phyloP scores from a whole-genome alignment of 441 rosid genomes.

The Corymbia calophylla region DNA sequence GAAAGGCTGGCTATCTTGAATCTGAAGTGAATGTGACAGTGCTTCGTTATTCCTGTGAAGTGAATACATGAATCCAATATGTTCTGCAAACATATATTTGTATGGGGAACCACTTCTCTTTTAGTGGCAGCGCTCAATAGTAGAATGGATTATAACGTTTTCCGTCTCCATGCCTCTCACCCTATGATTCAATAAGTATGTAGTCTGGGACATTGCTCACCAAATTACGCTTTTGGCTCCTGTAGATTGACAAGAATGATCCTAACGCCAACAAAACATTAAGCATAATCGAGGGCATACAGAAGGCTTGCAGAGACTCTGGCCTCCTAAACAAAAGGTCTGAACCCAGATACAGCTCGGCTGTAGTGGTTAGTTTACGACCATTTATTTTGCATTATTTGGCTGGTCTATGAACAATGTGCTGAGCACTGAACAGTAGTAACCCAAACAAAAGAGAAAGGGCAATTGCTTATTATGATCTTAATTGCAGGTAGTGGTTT shows the following conservation, averaged over 20 bases:
- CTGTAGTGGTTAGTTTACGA: not conserved
- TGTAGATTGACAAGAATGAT: not conserved
- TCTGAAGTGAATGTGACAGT: not conserved
- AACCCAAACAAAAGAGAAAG: not conserved
- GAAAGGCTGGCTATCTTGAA: not conserved
- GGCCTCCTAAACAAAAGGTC: not conserved
- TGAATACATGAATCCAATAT: not conserved
- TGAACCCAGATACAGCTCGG: not conserved
- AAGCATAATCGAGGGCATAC: not conserved
- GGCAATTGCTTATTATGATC: not conserved
- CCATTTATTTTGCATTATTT: not conserved
- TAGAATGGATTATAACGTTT: not conserved
- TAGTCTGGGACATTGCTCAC: not conserved
- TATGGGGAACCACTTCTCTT: not conserved
- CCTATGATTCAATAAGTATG: not conserved
- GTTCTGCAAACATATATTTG: not conserved
- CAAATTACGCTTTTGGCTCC: not conserved
- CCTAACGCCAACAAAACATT: not conserved
- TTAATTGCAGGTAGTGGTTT: not conserved
- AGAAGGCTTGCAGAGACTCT: not conserved
- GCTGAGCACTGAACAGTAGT: not conserved
- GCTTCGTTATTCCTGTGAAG: not conserved
- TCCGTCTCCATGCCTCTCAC: not conserved
- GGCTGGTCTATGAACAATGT: not conserved
- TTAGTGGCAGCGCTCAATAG: not conserved